phyloP scores from a whole-genome alignment of 495 filamentous ascomycete species.

The Xylaria curta region DNA sequence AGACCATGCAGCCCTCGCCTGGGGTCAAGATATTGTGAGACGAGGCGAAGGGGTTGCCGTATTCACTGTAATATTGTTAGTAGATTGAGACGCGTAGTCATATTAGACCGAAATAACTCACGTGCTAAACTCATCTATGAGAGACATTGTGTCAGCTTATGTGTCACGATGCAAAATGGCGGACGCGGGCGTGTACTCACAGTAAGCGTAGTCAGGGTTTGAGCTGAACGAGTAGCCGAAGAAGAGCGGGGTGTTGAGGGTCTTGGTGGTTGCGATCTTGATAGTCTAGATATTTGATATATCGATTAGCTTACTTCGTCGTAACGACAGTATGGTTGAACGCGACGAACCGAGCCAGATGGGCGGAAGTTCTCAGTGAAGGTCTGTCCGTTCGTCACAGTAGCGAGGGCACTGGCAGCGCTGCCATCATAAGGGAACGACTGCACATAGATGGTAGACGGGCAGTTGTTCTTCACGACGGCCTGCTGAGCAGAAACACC shows the following conservation, averaged over 20 bases:
- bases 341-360: constrained; percentile 36
- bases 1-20: constrained; percentile 34
- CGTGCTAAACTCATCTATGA: constrained; percentile 38
- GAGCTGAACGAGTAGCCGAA: constrained; percentile 42
- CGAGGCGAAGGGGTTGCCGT: constrained; percentile 39
- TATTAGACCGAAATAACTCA: constrained; percentile 13
- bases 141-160: constrained; percentile 28
- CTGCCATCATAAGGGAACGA: constrained; percentile 41
- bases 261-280: constrained; percentile 48
- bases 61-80: constrained; percentile 29
- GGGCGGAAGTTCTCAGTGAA: constrained; percentile 37
- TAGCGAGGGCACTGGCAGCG: constrained; percentile 30
- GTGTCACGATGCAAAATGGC: constrained; percentile 1
- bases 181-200: constrained; percentile 23
- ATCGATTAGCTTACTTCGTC: constrained; percentile 22
- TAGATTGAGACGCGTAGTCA: background rate
- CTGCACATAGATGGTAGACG: constrained; percentile 34
- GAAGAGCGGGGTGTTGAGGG: constrained; percentile 39
- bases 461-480: constrained; percentile 38
- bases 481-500: constrained; percentile 37
- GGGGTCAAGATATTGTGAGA: constrained; percentile 34
- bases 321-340: background rate
- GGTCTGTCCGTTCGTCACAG: constrained; percentile 27
- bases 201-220: constrained; percentile 40
- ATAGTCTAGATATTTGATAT: constrained; percentile 34